Conservation (phyloP, 2,329 filamentous ascomycete genomes). For the Arthroderma sp. region DNA sequence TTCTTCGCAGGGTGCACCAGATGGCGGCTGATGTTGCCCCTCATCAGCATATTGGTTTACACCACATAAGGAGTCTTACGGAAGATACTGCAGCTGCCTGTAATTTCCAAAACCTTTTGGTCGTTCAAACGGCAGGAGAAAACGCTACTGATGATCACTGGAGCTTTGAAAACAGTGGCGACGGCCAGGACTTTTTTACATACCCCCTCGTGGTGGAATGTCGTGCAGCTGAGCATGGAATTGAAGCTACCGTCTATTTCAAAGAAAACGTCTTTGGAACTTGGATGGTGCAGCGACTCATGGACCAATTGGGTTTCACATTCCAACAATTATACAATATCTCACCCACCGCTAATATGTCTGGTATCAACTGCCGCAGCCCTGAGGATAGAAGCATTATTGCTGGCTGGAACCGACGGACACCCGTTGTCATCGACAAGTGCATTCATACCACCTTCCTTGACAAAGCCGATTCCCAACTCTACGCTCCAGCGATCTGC, state of each 20-base stretch:
- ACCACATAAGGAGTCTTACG: conserved; percentile 38
- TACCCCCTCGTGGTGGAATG: conserved; percentile 49
- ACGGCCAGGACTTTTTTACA: conserved; percentile 10
- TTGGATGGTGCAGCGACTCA: conserved; percentile 40
- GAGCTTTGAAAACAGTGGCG: conserved; percentile 5
- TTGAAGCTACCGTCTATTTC: conserved; percentile 51
- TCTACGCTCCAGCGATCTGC: conserved; percentile 12
- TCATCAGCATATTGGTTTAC: conserved; percentile 43
- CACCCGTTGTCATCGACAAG: conserved; percentile 4
- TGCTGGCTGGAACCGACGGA: conserved; percentile 19
- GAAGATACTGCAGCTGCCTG: conserved; percentile 28
- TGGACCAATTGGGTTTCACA: conserved; percentile 37
- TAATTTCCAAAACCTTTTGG: conserved; percentile 29
- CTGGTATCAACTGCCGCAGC: conserved; percentile 21
- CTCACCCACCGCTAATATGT: conserved; percentile 14
- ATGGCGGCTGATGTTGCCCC: conserved; percentile 41
- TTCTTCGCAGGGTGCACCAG: conserved; percentile 41
- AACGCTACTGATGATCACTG: conserved; percentile 5
- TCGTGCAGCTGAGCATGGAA: conserved; percentile 40
- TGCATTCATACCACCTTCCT: conserved; percentile 15
- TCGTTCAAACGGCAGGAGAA: conserved; percentile 17
- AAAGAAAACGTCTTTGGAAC: conserved; percentile 47
- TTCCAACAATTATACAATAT: conserved; percentile 22
- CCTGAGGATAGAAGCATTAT: conserved; percentile 22
- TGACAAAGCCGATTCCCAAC: conserved; percentile 6